Evolutionary conservation across 257 asterid genomes (phyloP).

Genomic region (Asclepias syriaca): DNA sequence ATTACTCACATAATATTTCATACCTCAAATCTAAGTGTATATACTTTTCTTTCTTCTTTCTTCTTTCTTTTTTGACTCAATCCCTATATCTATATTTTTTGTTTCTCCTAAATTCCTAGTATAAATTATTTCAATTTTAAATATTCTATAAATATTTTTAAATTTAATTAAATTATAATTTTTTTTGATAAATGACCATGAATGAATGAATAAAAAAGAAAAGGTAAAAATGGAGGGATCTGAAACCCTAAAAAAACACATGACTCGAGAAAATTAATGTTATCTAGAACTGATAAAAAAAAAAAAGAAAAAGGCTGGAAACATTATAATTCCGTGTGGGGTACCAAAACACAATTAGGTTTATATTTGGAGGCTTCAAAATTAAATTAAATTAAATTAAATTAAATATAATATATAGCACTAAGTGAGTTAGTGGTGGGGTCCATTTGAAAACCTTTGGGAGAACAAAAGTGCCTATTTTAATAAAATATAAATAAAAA

Average conservation of each 20-base stretch:
- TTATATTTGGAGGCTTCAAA: neutral
- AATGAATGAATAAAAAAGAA: no score
- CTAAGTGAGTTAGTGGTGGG: slow-evolving; percentile 18
- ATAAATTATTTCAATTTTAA: no score
- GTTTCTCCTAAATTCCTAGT: no score
- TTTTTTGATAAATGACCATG: no score
- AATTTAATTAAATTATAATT: no score
- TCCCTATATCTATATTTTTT: slow-evolving; percentile 1
- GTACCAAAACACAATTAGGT: slow-evolving; percentile 5
- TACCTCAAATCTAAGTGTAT: slow-evolving; percentile 23
- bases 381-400: neutral
- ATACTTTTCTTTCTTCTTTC: slow-evolving; percentile 16
- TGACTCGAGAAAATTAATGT: neutral
- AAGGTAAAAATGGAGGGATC: no score
- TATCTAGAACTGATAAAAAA: neutral
- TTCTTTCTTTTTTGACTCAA: slow-evolving; percentile 43
- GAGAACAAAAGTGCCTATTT: slow-evolving; percentile 27
- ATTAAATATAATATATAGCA: neutral
- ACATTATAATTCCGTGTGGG: slow-evolving; percentile 21
- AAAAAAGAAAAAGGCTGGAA: neutral
- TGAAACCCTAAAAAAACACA: neutral
- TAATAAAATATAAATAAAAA: no score
- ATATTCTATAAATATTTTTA: no score
- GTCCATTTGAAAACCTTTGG: slow-evolving; percentile 19
- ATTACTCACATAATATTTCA: slow-evolving; percentile 31